These are phyloP conservation scores for Botrytis tulipae DNA, from an alignment of 2,329 filamentous ascomycete species.

Conservation along the genomic window DNA sequence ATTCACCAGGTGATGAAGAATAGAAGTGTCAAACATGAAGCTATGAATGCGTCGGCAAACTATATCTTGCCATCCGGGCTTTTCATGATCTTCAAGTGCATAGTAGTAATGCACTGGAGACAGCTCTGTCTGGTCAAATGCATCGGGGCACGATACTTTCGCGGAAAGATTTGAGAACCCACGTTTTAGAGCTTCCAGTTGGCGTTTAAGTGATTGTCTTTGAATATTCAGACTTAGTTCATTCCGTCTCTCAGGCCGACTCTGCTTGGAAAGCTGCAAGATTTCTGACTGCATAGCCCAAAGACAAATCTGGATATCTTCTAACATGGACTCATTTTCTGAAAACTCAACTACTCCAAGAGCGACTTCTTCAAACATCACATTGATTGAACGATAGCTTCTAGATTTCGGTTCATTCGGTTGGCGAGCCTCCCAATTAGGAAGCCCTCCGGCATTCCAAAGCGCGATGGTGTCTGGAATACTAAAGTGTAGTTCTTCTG, in stretches of 20 bases:
- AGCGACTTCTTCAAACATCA: constrained; percentile 24
- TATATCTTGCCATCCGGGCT: constrained; percentile 25
- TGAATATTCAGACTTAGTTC: constrained; percentile 23
- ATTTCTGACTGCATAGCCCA: constrained; percentile 30
- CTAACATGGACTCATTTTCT: constrained; percentile 23
- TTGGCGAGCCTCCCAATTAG: constrained; percentile 41
- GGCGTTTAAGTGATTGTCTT: constrained; percentile 26
- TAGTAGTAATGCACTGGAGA: constrained; percentile 30
- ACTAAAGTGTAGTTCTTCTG: constrained; percentile 42
- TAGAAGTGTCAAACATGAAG: constrained; percentile 38
- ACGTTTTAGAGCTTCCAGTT: constrained; percentile 27
- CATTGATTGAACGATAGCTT: constrained; percentile 25
- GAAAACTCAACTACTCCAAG: constrained; percentile 8
- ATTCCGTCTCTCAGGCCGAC: background rate
- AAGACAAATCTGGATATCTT: constrained; percentile 34
- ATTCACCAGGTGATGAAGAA: constrained; percentile 42
- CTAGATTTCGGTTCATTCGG: constrained; percentile 39
- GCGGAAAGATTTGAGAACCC: constrained; percentile 25
- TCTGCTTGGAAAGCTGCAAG: constrained; percentile 23
- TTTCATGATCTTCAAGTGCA: constrained; percentile 29
- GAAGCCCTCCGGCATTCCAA: constrained; percentile 43
- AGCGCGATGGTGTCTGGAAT: constrained; percentile 40
- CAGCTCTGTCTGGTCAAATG: constrained; percentile 24
- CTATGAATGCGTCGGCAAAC: constrained; percentile 35
- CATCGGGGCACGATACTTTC: constrained; percentile 12